A percentile compares a stretch with the other conserved stretches of the same genome.
phyloP scores from a whole-genome alignment of 306 rosid species.

The Cucurbita ficifolia region DNA sequence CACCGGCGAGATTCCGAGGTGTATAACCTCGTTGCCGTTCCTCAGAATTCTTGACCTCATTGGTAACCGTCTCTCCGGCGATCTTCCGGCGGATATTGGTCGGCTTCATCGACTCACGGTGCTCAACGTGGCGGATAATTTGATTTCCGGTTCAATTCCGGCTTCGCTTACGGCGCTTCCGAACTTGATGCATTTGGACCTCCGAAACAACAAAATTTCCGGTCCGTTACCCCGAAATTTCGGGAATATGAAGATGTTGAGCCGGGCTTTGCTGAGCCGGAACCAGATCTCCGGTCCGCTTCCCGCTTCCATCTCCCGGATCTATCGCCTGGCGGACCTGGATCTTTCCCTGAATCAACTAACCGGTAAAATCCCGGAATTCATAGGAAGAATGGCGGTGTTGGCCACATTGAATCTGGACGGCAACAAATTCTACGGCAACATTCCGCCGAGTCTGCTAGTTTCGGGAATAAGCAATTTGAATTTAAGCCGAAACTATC shows the following conservation, averaged over 20 bases:
- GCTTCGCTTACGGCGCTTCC: constrained; percentile 31
- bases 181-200: constrained; percentile 64
- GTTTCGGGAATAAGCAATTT: constrained; percentile 48
- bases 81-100: constrained; percentile 47
- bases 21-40: constrained; percentile 48
- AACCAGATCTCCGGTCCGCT: constrained; percentile 49
- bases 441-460: constrained; percentile 38
- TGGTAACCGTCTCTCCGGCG: constrained; percentile 59
- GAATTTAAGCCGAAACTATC: constrained; percentile 47
- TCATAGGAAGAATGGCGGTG: constrained; percentile 72
- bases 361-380: constrained; percentile 44
- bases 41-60: constrained; percentile 75
- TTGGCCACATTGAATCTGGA: constrained; percentile 56
- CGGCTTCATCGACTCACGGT: constrained; percentile 50
- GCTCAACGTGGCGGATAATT: constrained; percentile 68
- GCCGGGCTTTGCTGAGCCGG: constrained; percentile 71
- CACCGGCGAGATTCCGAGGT: constrained; percentile 71
- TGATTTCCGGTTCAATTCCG: constrained; percentile 51
- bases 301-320: constrained; percentile 34
- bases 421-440: constrained; percentile 38
- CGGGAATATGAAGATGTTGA: constrained; percentile 46
- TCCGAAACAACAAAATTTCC: constrained; percentile 57
- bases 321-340: constrained; percentile 77
- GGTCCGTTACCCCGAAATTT: constrained; percentile 41
- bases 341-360: constrained; percentile 61